Conservation (phyloP, 1,284 basidiomycete genomes). For the Amylostereum areolatum region DNA sequence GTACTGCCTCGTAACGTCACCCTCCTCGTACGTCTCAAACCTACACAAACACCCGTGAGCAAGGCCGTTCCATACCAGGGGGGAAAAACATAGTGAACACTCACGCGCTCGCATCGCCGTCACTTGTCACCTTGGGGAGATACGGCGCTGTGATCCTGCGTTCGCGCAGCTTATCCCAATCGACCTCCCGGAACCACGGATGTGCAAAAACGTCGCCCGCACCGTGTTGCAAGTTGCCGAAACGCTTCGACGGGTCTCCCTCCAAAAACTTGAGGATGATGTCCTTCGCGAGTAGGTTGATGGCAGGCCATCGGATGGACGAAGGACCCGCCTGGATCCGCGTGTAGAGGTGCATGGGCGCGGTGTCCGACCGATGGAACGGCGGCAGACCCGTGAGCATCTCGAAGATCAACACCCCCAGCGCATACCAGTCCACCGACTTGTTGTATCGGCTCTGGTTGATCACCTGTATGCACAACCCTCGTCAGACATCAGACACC, state of each 20-base stretch:
- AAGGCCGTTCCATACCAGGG: not conserved
- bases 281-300: conserved; percentile 81
- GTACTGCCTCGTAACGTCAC: conserved; percentile 53
- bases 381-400: conserved; percentile 90
- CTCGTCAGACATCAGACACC: conserved; percentile 3
- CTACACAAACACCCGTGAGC: conserved; percentile 27
- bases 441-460: conserved; percentile 94
- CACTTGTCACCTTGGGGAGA: conserved; percentile 79
- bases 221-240: conserved; percentile 90
- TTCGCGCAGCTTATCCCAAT: conserved; percentile 82
- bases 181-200: conserved; percentile 96
- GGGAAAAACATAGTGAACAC: conserved; percentile 25
- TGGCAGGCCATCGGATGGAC: conserved; percentile 86
- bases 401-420: conserved; percentile 95
- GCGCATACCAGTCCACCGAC: conserved; percentile 97
- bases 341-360: conserved; percentile 69
- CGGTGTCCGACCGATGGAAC: conserved; percentile 62
- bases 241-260: conserved; percentile 85
- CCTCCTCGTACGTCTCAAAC: conserved; percentile 74
- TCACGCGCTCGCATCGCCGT: conserved; percentile 89
- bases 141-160: conserved; percentile 97
- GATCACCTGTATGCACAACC: conserved; percentile 51
- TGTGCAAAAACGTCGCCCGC: conserved; percentile 94
- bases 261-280: conserved; percentile 90
- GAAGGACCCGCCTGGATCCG: conserved; percentile 75